These are phyloP conservation scores for Phytophthora pini DNA, from an alignment of 352 stramenopile genomes.

Conservation along the genomic window DNA sequence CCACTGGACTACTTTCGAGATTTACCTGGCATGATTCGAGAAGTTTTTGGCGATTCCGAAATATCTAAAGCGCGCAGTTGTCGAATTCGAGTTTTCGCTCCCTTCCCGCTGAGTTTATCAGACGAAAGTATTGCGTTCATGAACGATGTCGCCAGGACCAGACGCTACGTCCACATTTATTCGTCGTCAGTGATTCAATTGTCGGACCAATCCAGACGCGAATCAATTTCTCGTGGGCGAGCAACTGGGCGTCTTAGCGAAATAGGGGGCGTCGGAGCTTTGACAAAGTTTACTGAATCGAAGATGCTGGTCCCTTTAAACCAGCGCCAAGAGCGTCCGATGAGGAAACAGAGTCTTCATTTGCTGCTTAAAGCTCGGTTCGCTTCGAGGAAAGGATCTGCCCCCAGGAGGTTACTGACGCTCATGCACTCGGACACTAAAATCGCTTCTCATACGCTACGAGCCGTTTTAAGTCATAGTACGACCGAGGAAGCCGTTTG, in stretches of 20 bases:
- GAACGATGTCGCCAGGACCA: neutral
- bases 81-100: slow-evolving; percentile 16
- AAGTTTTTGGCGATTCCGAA: neutral
- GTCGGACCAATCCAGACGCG: neutral
- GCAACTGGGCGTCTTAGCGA: too few species aligned
- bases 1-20: slow-evolving; percentile 13
- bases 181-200: neutral
- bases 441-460: neutral
- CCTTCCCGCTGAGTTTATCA: slow-evolving; percentile 12
- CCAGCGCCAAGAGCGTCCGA: neutral
- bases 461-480: neutral
- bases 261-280: too few species aligned
- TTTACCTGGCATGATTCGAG: slow-evolving; percentile 1
- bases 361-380: too few species aligned
- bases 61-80: neutral
- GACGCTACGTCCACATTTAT: too few species aligned
- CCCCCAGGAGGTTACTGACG: slow-evolving; percentile 5
- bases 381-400: neutral
- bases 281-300: too few species aligned
- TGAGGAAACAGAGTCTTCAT: too few species aligned
- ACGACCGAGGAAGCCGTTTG: slow-evolving; percentile 5
- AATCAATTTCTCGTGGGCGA: too few species aligned
- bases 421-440: neutral
- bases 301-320: neutral
- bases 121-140: slow-evolving; percentile 11